Conservation (phyloP, 208 protist species). For the Baffinella frigidus region DNA sequence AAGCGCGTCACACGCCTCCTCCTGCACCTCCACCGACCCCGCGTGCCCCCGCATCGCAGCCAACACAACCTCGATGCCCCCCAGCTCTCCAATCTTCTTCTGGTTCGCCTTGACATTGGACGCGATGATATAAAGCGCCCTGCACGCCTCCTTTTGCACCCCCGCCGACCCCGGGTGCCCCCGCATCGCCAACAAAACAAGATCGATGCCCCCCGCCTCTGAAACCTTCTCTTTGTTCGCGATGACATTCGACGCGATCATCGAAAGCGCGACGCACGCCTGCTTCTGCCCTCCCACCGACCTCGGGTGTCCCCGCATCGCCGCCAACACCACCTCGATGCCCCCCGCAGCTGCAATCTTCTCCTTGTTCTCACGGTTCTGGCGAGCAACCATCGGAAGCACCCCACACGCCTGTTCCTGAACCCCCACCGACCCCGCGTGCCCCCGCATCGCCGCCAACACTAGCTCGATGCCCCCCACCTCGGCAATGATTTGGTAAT, state of each 20-base stretch:
- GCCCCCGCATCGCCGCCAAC: not conserved
- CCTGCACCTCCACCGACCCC: constrained; percentile 6
- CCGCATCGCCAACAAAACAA: not conserved
- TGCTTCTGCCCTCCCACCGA: not conserved
- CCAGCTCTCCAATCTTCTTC: too few species aligned
- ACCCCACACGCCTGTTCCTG: not conserved
- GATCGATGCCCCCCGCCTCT: too few species aligned
- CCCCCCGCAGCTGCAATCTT: not conserved
- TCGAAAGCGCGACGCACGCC: not conserved
- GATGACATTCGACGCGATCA: not conserved
- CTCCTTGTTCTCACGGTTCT: too few species aligned
- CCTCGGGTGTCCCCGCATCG: not conserved
- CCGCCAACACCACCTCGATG: not conserved
- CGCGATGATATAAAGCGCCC: not conserved
- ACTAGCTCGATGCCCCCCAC: too few species aligned
- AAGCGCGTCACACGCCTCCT: constrained; percentile 45
- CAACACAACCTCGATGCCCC: not conserved
- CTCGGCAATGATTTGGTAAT: too few species aligned
- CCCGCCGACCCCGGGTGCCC: not conserved
- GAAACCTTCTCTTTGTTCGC: not conserved
- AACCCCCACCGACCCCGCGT: not conserved
- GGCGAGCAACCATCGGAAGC: not conserved
- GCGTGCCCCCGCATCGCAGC: not conserved
- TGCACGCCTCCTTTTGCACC: constrained; percentile 15
- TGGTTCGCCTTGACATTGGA: too few species aligned